A percentile compares a stretch with the other conserved stretches of the same genome.
These are phyloP conservation scores for Pleodorina starrii DNA, from an alignment of 139 green algal genomes.

Conservation along the genomic window DNA sequence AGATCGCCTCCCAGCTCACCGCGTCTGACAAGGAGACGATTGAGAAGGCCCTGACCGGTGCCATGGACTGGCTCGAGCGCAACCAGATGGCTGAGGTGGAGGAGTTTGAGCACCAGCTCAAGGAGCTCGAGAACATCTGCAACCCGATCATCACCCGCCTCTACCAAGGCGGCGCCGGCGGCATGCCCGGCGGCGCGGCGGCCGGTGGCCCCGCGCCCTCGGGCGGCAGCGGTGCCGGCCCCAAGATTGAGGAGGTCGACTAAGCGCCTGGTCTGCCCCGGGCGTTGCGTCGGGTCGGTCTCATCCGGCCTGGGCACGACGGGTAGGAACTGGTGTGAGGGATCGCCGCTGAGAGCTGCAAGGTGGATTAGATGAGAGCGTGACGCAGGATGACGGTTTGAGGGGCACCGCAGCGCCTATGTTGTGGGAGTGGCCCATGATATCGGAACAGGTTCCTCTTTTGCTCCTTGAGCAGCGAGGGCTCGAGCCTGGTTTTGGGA, in stretches of 20 bases:
- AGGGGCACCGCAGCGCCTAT: too few relatives aligned
- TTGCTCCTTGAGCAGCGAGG: too few relatives aligned
- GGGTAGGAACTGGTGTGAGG: too few relatives aligned
- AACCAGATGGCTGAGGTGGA: slow-evolving; percentile 97
- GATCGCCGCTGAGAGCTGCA: too few relatives aligned
- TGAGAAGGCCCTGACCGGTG: slow-evolving; percentile 86
- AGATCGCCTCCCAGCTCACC: slow-evolving; percentile 68
- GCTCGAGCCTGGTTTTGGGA: too few relatives aligned
- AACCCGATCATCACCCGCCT: slow-evolving; percentile 93
- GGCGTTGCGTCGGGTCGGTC: too few relatives aligned
- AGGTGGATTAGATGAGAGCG: too few relatives aligned
- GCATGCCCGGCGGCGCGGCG: slow-evolving; percentile 56
- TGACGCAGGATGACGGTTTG: too few relatives aligned
- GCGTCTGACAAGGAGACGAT: slow-evolving; percentile 92
- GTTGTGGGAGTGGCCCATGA: too few relatives aligned
- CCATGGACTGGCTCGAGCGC: slow-evolving; percentile 94
- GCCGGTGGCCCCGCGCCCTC: slow-evolving; percentile 13
- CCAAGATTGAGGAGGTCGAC: slow-evolving; percentile 93
- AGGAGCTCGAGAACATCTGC: slow-evolving; percentile 96
- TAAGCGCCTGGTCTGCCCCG: slow-evolving; percentile 62
- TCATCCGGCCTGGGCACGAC: too few relatives aligned
- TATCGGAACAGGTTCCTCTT: too few relatives aligned
- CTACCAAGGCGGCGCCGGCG: slow-evolving; percentile 77
- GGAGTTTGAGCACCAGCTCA: slow-evolving; percentile 98
- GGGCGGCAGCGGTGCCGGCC: slow-evolving; percentile 62